Conservation (phyloP, 768 basidiomycete genomes). For the Trametes cubensis region DNA sequence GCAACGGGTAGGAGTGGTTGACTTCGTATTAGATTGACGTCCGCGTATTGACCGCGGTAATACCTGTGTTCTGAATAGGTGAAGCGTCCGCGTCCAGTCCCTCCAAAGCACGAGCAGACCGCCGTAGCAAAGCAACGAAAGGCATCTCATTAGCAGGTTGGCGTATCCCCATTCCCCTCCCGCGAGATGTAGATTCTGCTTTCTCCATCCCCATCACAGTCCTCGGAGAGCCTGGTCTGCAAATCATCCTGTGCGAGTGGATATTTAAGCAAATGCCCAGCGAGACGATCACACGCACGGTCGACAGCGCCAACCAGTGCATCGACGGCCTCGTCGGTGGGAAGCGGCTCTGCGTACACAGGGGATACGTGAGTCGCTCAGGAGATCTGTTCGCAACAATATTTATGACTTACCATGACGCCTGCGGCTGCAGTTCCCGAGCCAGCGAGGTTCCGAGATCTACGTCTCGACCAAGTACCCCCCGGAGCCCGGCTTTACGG, state of each 20-base stretch:
- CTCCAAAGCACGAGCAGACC: background rate
- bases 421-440: background rate
- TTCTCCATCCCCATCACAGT: background rate
- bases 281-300: background rate
- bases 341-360: background rate
- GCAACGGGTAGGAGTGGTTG: no score
- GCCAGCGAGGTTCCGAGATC: background rate
- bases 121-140: background rate
- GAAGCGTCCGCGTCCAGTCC: background rate
- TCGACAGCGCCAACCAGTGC: background rate
- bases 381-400: no score
- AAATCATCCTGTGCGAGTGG: background rate
- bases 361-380: background rate
- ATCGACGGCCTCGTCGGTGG: background rate
- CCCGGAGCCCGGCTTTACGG: background rate
- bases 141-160: background rate
- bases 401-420: no score
- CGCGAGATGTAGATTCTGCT: background rate
- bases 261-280: conserved; percentile 4
- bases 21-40: no score
- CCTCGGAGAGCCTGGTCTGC: background rate
- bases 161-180: background rate
- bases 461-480: background rate
- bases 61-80: no score
- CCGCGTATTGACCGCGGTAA: no score